Percentiles rank a stretch among this genome's conserved stretches.
Evolutionary conservation across 768 basidiomycete genomes (phyloP).

Genomic region (Pisolithus albus): DNA sequence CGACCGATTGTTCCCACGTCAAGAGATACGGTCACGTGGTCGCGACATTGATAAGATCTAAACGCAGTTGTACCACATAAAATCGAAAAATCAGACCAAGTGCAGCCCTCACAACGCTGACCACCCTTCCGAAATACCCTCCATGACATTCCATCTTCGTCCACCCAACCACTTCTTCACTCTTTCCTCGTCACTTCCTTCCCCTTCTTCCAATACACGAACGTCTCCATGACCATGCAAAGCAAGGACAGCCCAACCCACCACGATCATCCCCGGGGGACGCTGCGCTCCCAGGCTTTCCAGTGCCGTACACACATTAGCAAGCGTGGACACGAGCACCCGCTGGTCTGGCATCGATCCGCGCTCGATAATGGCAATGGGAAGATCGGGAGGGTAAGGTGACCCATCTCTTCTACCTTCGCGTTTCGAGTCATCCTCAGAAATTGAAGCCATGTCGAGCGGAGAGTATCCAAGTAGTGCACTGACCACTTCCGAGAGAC

Average conservation of each 20-base stretch:
- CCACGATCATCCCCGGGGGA: slow-evolving; percentile 92
- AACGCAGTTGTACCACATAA: too few relatives aligned
- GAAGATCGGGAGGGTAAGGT: slow-evolving; percentile 66
- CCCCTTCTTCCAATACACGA: slow-evolving; percentile 57
- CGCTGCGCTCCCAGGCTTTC: slow-evolving; percentile 76
- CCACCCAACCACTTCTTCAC: slow-evolving; percentile 54
- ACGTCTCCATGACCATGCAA: slow-evolving; percentile 69
- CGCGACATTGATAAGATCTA: slow-evolving; percentile 62
- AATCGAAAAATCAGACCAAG: background rate
- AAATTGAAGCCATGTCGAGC: background rate
- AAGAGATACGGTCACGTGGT: slow-evolving; percentile 8
- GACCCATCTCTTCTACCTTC: slow-evolving; percentile 41
- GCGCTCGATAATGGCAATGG: slow-evolving; percentile 91
- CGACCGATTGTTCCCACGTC: slow-evolving; percentile 18
- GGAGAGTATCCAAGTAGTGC: slow-evolving; percentile 36
- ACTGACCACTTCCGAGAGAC: slow-evolving; percentile 64
- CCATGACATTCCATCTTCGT: slow-evolving; percentile 53
- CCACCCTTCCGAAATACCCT: slow-evolving; percentile 52
- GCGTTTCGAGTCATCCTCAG: background rate
- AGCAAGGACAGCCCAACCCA: slow-evolving; percentile 86
- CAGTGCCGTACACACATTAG: slow-evolving; percentile 61
- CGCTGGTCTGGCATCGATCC: slow-evolving; percentile 94
- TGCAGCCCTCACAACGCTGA: slow-evolving; percentile 1
- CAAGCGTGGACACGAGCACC: slow-evolving; percentile 61
- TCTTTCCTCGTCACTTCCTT: slow-evolving; percentile 37